A percentile compares a stretch with the other conserved stretches of the same genome.
These are phyloP conservation scores for Sisymbrium irio DNA, from an alignment of 345 rosid species.

Conservation along the genomic window DNA sequence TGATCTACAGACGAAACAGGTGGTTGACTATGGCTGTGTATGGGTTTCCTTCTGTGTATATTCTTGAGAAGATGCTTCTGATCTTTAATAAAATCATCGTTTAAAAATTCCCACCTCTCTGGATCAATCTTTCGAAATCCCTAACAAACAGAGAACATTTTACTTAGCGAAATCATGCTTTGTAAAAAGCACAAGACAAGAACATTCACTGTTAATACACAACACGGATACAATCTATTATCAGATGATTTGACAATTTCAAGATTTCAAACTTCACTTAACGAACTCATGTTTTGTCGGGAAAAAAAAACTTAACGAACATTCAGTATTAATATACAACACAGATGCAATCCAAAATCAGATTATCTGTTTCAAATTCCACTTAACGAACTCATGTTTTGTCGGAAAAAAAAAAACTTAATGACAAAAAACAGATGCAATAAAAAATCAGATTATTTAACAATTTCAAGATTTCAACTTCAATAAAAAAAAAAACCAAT, in stretches of 20 bases:
- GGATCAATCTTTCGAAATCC: constrained; percentile 94
- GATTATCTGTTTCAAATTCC: too few species aligned
- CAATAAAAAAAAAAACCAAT: background rate
- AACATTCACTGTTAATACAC: background rate
- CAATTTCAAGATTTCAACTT: background rate
- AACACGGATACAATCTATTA: too few species aligned
- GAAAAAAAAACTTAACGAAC: too few species aligned
- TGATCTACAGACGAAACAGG: constrained; percentile 50
- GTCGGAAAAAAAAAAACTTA: too few species aligned
- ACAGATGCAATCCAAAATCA: too few species aligned
- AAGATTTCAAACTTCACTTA: background rate
- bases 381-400: too few species aligned
- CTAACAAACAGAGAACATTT: constrained; percentile 36
- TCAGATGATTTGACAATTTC: background rate
- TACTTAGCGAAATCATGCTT: too few species aligned
- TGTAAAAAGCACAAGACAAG: background rate
- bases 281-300: too few species aligned
- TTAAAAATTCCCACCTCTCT: constrained; percentile 89
- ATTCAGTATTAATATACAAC: too few species aligned
- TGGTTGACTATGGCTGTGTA: constrained; percentile 88
- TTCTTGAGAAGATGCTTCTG: constrained; percentile 88
- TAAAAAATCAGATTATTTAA: too few species aligned
- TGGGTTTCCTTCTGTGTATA: constrained; percentile 83
- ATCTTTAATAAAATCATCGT: constrained; percentile 82
- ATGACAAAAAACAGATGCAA: too few species aligned